Evolutionary conservation across 805 yeast species (phyloP).

Genomic region (Scheffersomyces coipomensis): DNA sequence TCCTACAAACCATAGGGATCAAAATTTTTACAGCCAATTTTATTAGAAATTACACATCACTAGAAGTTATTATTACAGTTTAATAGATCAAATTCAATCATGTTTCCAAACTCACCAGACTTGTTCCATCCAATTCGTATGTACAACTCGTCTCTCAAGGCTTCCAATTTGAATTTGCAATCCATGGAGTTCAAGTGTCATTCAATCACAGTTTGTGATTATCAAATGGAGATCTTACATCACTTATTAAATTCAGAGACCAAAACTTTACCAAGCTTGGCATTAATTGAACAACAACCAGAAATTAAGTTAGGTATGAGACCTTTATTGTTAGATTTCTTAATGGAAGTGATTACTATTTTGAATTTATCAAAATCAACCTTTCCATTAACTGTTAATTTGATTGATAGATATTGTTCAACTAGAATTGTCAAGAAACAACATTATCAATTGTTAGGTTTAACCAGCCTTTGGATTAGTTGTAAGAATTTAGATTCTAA

Average conservation of each 20-base stretch:
- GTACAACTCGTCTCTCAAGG: conserved; percentile 29
- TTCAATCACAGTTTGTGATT: conserved; percentile 40
- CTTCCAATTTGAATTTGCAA: conserved; percentile 40
- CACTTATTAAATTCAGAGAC: conserved; percentile 32
- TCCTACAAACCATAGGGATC: no score
- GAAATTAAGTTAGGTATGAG: conserved; percentile 45
- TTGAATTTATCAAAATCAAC: conserved; percentile 38
- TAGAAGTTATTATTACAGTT: no score
- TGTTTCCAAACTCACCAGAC: conserved; percentile 21
- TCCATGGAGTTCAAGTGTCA: conserved; percentile 51
- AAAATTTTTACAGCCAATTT: no score
- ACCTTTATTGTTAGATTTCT: conserved; percentile 40
- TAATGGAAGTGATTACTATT: conserved; percentile 45
- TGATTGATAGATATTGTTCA: conserved; percentile 44
- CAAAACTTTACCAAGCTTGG: conserved; percentile 27
- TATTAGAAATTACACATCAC: no score
- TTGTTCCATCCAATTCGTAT: conserved; percentile 31
- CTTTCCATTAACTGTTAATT: conserved; percentile 44
- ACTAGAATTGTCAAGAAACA: conserved; percentile 45
- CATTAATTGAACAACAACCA: conserved; percentile 44
- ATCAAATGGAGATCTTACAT: conserved; percentile 41
- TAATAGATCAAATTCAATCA: no score
- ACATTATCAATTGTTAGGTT: conserved; percentile 44
- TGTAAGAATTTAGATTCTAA: conserved; percentile 52
- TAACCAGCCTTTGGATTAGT: conserved; percentile 43